Evolutionary conservation across 1,284 basidiomycete genomes (phyloP).

Genomic region (Apiotrichum montevideense): DNA sequence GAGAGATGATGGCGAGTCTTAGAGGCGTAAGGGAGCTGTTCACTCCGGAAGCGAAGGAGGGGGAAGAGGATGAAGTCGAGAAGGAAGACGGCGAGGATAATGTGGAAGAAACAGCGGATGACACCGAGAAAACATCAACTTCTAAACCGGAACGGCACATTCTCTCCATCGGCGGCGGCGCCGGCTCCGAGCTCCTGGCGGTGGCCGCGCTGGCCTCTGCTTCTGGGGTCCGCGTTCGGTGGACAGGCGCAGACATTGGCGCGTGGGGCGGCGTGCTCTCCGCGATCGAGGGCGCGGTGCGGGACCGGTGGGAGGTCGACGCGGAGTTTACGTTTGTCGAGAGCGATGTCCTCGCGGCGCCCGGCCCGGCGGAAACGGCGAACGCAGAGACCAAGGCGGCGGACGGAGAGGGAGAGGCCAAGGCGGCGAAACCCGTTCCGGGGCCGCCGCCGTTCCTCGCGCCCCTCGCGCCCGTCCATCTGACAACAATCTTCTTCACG

Average conservation of each 20-base stretch:
- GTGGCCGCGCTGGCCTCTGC: constrained; percentile 29
- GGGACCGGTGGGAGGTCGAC: constrained; percentile 26
- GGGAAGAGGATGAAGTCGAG: constrained; percentile 21
- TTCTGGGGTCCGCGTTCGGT: constrained; percentile 10
- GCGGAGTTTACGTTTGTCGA: constrained; percentile 26
- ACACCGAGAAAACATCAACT: not conserved
- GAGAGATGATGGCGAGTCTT: constrained; percentile 44
- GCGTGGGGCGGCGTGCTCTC: constrained; percentile 32
- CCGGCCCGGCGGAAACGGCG: constrained; percentile 3
- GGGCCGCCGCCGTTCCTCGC: not conserved
- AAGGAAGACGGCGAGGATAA: constrained; percentile 23
- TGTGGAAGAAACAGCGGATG: not conserved
- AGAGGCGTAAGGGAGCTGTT: constrained; percentile 36
- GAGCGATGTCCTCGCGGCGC: constrained; percentile 29
- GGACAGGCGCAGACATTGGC: constrained; percentile 43
- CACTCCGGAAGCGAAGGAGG: constrained; percentile 16
- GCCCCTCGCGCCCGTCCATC: constrained; percentile 23
- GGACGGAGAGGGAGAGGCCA: no score
- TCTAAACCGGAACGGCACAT: constrained; percentile 16
- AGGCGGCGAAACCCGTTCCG: not conserved
- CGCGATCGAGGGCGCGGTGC: constrained; percentile 23
- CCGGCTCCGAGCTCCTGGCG: constrained; percentile 47
- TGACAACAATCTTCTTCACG: constrained; percentile 49
- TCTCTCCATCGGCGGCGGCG: constrained; percentile 47
- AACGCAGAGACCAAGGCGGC: no score